phyloP scores from a whole-genome alignment of 768 basidiomycete species.

The Hysterangium stoloniferum region DNA sequence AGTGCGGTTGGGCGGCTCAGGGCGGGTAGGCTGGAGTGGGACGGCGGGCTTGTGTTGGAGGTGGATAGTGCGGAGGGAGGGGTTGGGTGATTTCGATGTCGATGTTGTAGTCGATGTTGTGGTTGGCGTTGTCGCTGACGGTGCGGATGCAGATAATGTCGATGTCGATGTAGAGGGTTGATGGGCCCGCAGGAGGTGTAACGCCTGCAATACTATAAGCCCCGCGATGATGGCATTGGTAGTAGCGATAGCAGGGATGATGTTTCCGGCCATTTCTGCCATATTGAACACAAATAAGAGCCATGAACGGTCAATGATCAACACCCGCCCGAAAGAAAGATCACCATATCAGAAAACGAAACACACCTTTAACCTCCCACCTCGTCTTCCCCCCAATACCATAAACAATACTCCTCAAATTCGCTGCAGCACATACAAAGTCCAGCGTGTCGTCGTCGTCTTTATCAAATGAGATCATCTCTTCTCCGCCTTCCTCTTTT shows the following conservation, averaged over 20 bases:
- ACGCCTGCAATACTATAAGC: slow-evolving; percentile 85
- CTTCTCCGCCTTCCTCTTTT: slow-evolving; percentile 42
- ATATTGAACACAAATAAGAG: too few species aligned
- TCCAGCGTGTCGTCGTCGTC: slow-evolving; percentile 96
- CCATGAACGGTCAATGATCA: too few species aligned
- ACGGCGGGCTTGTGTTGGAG: slow-evolving; percentile 69
- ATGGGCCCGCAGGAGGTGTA: slow-evolving; percentile 59
- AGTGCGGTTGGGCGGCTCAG: slow-evolving; percentile 60
- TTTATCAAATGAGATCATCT: slow-evolving; percentile 87
- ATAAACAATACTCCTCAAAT: slow-evolving; percentile 86
- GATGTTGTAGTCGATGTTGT: too few species aligned
- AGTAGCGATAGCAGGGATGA: slow-evolving; percentile 98
- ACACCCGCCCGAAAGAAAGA: too few species aligned
- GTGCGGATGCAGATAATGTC: too few species aligned
- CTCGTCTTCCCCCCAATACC: slow-evolving; percentile 83
- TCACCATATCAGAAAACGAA: too few species aligned
- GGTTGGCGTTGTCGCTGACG: too few species aligned
- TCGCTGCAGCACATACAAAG: slow-evolving; percentile 92
- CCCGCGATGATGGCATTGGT: slow-evolving; percentile 98
- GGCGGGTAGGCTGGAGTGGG: slow-evolving; percentile 63
- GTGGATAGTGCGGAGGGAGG: slow-evolving; percentile 63
- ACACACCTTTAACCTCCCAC: slow-evolving; percentile 97
- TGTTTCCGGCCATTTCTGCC: slow-evolving; percentile 97
- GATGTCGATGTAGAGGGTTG: slow-evolving; percentile 27
- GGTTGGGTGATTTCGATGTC: not conserved